Conservation (phyloP, 352 stramenopile genomes). For the Globisporangium parvum region DNA sequence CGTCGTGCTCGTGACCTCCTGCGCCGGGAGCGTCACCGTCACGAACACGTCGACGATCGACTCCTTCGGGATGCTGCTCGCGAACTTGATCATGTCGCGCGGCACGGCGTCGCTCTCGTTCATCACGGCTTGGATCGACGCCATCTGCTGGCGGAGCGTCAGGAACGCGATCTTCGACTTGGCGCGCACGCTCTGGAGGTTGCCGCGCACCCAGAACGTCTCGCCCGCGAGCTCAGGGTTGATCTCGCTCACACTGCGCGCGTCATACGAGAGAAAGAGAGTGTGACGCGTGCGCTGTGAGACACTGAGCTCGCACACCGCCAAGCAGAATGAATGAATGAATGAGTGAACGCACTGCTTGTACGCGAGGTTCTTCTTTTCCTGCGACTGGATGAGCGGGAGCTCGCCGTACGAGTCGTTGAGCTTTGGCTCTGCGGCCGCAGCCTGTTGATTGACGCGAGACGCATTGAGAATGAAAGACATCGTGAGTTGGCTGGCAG, state of each 20-base stretch:
- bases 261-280: background rate
- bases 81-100: constrained; percentile 97
- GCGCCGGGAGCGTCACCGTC: constrained; percentile 81
- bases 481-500: too few species aligned
- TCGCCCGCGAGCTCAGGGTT: constrained; percentile 80
- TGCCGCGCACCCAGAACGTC: constrained; percentile 92
- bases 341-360: constrained; percentile 26
- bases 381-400: constrained; percentile 87
- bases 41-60: constrained; percentile 96
- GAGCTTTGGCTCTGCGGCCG: constrained; percentile 56
- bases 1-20: constrained; percentile 91
- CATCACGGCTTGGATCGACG: constrained; percentile 94
- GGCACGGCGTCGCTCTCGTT: constrained; percentile 85
- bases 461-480: too few species aligned
- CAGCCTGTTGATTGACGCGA: constrained; percentile 31
- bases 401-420: constrained; percentile 85
- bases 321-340: background rate
- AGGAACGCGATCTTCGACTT: constrained; percentile 96
- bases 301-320: background rate
- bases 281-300: too few species aligned
- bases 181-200: constrained; percentile 93
- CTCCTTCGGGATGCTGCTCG: constrained; percentile 91
- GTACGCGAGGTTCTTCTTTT: constrained; percentile 74
- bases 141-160: constrained; percentile 93
- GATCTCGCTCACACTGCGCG: constrained; percentile 46